phyloP scores from a whole-genome alignment of 2,329 filamentous ascomycete genomes.

The Colletotrichum orchidophilum region DNA sequence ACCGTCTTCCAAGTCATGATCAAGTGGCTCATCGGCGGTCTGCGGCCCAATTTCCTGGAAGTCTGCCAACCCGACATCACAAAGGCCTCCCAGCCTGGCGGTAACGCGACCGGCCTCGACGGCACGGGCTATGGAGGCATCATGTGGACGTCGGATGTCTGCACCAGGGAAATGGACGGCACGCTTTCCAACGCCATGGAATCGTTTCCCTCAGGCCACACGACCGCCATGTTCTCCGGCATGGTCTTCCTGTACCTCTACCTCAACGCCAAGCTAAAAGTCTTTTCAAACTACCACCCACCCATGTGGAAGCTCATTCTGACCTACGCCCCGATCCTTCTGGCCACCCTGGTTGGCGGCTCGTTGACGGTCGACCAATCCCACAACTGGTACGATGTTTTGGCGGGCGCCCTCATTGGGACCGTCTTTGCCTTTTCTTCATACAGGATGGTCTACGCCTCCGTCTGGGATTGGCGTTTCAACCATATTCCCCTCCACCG shows the following conservation, averaged over 20 bases:
- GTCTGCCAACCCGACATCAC: constrained; percentile 72
- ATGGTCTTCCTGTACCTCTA: constrained; percentile 78
- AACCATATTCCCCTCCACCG: constrained; percentile 74
- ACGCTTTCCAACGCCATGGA: constrained; percentile 76
- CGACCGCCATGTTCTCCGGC: constrained; percentile 76
- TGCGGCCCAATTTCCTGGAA: constrained; percentile 76
- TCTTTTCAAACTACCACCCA: constrained; percentile 77
- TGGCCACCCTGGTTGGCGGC: constrained; percentile 73
- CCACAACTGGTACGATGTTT: constrained; percentile 79
- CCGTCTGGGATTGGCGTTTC: constrained; percentile 73
- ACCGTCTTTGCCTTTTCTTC: constrained; percentile 70
- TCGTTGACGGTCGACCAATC: constrained; percentile 77
- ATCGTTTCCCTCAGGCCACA: constrained; percentile 78
- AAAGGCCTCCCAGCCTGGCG: constrained; percentile 52
- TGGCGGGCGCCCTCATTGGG: constrained; percentile 73
- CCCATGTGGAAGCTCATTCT: constrained; percentile 79
- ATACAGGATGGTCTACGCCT: constrained; percentile 74
- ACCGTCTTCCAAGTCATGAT: constrained; percentile 80
- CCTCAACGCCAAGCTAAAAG: constrained; percentile 81
- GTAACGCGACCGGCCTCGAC: constrained; percentile 52
- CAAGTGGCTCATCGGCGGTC: constrained; percentile 78
- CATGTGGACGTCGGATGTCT: constrained; percentile 76
- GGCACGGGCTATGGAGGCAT: constrained; percentile 64
- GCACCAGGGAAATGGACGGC: constrained; percentile 71
- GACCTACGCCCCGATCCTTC: constrained; percentile 72